Conservation (phyloP, 345 rosid species). For the Salix koriyanagi region DNA sequence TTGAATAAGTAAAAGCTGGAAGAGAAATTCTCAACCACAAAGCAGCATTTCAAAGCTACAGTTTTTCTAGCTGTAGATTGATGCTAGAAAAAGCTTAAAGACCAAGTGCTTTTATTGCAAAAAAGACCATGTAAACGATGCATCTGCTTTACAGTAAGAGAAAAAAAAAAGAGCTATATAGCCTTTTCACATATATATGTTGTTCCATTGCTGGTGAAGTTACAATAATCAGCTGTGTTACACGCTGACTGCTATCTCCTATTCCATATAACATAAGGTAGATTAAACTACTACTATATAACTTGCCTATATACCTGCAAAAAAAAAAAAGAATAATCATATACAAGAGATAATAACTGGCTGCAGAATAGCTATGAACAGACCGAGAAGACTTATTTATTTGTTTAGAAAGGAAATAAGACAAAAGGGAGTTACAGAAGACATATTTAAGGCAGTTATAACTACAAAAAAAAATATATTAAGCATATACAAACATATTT, state of each 20-base stretch:
- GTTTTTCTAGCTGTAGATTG: too few species aligned
- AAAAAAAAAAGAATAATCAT: not conserved
- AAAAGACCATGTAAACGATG: not conserved
- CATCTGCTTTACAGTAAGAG: constrained; percentile 9
- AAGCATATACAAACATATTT: too few species aligned
- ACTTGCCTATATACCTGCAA: constrained; percentile 34
- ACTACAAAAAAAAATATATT: too few species aligned
- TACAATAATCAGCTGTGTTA: constrained; percentile 21
- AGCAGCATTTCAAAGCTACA: too few species aligned
- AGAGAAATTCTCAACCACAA: too few species aligned
- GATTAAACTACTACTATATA: constrained; percentile 22
- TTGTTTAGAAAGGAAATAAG: too few species aligned
- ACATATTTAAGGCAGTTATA: too few species aligned
- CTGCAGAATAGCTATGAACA: not conserved
- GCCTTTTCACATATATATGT: not conserved
- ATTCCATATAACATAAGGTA: constrained; percentile 11
- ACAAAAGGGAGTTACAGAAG: too few species aligned
- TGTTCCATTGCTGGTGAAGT: constrained; percentile 20
- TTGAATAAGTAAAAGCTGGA: too few species aligned
- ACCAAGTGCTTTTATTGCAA: too few species aligned
- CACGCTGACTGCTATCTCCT: constrained; percentile 14
- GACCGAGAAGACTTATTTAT: too few species aligned
- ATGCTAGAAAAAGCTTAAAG: not conserved
- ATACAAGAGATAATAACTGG: not conserved
- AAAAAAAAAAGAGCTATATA: not conserved